Evolutionary conservation across 805 yeast species (phyloP), one percentile per base, ranked within the genome.

Genomic region (Starmerella floris): DNA sequence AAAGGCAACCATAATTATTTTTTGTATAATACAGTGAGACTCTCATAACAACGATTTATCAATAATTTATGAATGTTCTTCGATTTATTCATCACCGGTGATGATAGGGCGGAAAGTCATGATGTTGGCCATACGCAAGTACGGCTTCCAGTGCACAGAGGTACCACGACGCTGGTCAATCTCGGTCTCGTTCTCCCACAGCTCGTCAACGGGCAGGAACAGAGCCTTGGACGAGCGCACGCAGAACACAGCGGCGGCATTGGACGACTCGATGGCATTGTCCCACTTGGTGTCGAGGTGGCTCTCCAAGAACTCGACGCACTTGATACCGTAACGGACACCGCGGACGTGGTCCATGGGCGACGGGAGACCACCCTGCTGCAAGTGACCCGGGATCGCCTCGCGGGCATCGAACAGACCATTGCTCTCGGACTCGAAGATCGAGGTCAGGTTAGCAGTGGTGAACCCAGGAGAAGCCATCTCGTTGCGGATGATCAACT

Each of bases 311-410:
- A 83, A 91, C 60, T 84, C 80, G 44, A 87, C 78, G 44, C 95
- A 84, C 63, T 77, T 80, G 52, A 88, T 80, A 3, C 95, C 95
- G 61, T 80, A 79, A 60, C 97, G 75, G 5, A 87, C 77, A 5
- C 94, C 95, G 51, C 79, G 73, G 30, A 85, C 78, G 62, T 97
- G 76, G 61, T 91, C 98, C 67, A 87, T 81, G 5, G 97, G 84
- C 6, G 95, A 79, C 39, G 98, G 98, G 41, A 76, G 73, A 46
- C 87, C 91, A 60, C 98, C 98, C 65, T 91, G 98, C 69, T 91
- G 98, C 45, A 88, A 91, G 59, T 88, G 97, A 25, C 98, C 98
- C 23, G 98, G 98, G 46, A 87, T 76, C 15, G 97, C 97, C 4
- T 95, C 85, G 61, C 93, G 79, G 16, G 91, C 80, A 56, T 87